phyloP scores from a whole-genome alignment of 768 basidiomycete genomes.

The Suillus subalutaceus region DNA sequence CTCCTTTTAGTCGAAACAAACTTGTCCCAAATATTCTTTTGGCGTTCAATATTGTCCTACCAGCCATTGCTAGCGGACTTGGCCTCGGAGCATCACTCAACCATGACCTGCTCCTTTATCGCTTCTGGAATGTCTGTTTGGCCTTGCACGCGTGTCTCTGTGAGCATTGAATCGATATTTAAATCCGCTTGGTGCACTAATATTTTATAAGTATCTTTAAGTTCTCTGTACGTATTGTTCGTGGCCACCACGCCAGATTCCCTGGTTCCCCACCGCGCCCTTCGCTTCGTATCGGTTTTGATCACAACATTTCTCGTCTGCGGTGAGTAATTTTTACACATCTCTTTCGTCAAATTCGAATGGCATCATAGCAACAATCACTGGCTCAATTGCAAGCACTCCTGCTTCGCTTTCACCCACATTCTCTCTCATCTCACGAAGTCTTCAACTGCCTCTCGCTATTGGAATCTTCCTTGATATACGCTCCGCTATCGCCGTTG shows the following conservation, averaged over 20 bases:
- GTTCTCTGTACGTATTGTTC: conserved; percentile 27
- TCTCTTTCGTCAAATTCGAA: background rate
- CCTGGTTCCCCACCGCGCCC: conserved; percentile 14
- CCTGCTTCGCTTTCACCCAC: conserved; percentile 28
- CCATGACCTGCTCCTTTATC: conserved; percentile 17
- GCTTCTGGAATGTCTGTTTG: conserved; percentile 20
- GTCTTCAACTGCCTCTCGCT: conserved; percentile 22
- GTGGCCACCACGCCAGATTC: conserved; percentile 14
- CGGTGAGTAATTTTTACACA: conserved; percentile 22
- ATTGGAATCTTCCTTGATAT: conserved; percentile 14
- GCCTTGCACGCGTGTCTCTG: conserved; percentile 26
- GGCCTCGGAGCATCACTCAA: conserved; percentile 20
- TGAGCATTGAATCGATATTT: conserved; percentile 11
- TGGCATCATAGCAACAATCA: conserved; percentile 24
- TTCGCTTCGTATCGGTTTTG: conserved; percentile 21
- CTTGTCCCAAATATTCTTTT: conserved; percentile 15
- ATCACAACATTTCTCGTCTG: conserved; percentile 27
- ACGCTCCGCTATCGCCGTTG: conserved; percentile 4
- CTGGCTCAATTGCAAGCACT: conserved; percentile 26
- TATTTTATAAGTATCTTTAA: conserved; percentile 25
- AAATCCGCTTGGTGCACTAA: background rate
- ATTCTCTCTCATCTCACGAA: conserved; percentile 27
- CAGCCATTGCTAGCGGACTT: conserved; percentile 26
- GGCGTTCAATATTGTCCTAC: conserved; percentile 25
- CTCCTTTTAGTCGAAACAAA: conserved; percentile 13